Percentiles rank a stretch among this genome's conserved stretches.
These are phyloP conservation scores for Bipolaris gigantea DNA, from an alignment of 2,329 filamentous ascomycete genomes.

Conservation along the genomic window DNA sequence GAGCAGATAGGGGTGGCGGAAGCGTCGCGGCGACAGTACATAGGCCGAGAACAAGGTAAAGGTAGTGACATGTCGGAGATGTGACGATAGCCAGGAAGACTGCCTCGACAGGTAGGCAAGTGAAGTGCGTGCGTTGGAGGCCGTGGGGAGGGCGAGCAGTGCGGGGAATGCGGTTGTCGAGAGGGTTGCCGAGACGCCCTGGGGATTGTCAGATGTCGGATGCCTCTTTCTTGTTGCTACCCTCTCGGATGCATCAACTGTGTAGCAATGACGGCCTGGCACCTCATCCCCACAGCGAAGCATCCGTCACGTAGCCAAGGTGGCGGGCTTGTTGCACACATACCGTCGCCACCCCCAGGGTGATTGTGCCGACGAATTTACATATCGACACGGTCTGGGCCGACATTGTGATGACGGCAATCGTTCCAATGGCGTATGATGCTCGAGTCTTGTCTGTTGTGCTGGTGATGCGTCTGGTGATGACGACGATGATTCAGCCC, in stretches of 20 bases:
- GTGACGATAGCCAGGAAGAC: conserved; percentile 56
- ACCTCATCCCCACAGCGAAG: neutral
- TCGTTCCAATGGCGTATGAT: neutral
- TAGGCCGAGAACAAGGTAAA: conserved; percentile 77
- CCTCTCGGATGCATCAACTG: neutral
- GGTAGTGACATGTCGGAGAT: conserved; percentile 69
- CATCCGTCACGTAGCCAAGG: neutral
- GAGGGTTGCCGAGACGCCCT: conserved; percentile 85
- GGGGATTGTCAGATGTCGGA: neutral
- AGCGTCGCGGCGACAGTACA: conserved; percentile 70
- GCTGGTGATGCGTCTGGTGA: conserved; percentile 19
- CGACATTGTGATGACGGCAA: conserved; percentile 52
- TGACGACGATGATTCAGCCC: conserved; percentile 10
- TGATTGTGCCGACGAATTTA: conserved; percentile 93
- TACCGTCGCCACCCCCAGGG: conserved; percentile 85
- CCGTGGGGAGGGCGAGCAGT: conserved; percentile 78
- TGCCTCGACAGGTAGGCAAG: conserved; percentile 63
- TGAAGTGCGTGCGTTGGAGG: conserved; percentile 66
- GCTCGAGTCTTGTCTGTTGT: neutral
- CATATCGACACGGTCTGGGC: conserved; percentile 71
- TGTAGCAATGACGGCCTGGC: conserved; percentile 1
- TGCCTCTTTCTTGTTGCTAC: neutral
- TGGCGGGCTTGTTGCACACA: conserved; percentile 43
- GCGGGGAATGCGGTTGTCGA: conserved; percentile 76
- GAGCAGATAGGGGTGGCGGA: conserved; percentile 84